These are phyloP conservation scores for Corylus americana DNA, from an alignment of 306 rosid species.

Conservation along the genomic window DNA sequence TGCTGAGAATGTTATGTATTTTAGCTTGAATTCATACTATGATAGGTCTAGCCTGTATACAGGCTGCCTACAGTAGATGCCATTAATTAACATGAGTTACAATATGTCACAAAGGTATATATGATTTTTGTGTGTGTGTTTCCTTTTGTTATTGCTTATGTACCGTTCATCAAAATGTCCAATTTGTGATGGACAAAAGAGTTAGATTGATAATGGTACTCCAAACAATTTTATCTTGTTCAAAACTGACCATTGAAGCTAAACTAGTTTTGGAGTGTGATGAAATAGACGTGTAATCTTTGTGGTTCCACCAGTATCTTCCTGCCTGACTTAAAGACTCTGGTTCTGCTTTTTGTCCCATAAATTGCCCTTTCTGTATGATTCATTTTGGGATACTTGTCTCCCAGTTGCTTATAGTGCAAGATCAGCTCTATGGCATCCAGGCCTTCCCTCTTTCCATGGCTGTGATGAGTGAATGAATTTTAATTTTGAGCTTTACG, in stretches of 20 bases:
- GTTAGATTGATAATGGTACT: not conserved
- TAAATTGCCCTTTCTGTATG: not conserved
- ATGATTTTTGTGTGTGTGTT: not conserved
- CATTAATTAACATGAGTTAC: not conserved
- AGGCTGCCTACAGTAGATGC: not conserved
- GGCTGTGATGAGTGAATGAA: not conserved
- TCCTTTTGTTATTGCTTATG: not conserved
- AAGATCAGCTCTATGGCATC: not conserved
- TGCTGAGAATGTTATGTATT: not conserved
- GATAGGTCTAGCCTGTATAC: not conserved
- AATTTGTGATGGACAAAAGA: not conserved
- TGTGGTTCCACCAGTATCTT: conserved; percentile 1
- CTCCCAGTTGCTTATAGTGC: not conserved
- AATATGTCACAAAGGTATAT: not conserved
- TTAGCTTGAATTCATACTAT: not conserved
- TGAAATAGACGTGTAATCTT: not conserved
- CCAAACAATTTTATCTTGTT: not conserved
- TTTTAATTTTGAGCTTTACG: not conserved
- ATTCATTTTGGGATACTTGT: not conserved
- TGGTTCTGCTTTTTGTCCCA: not conserved
- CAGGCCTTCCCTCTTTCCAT: not conserved
- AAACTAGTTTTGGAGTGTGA: not conserved
- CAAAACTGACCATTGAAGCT: not conserved
- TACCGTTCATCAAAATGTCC: not conserved
- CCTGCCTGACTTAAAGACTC: conserved; percentile 4